Percentiles rank a stretch among this genome's conserved stretches.
phyloP scores from a whole-genome alignment of 2,329 filamentous ascomycete genomes.

The Colletotrichum melonis region DNA sequence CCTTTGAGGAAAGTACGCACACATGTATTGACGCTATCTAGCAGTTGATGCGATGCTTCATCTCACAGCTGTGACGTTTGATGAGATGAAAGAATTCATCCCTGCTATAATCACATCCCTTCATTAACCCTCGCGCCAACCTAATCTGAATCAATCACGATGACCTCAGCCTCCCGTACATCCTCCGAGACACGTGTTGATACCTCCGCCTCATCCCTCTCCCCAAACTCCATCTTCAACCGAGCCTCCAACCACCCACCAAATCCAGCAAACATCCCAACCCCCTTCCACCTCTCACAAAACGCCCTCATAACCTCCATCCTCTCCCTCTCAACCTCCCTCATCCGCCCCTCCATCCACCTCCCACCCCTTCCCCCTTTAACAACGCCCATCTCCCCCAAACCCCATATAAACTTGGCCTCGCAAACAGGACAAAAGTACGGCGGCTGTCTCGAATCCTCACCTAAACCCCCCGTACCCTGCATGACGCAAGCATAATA shows the following conservation, averaged over 20 bases:
- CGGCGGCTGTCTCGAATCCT: constrained; percentile 72
- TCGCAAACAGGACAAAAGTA: constrained; percentile 72
- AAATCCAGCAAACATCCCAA: constrained; percentile 59
- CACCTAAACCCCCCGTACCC: constrained; percentile 64
- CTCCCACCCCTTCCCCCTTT: constrained; percentile 39
- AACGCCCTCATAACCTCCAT: constrained; percentile 48
- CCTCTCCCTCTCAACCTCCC: constrained; percentile 9
- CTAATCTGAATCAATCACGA: background rate
- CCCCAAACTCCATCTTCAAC: background rate
- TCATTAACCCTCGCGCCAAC: rapidly evolving
- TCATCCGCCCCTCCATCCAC: constrained; percentile 4
- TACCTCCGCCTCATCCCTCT: background rate
- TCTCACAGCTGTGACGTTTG: no score
- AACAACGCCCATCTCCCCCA: constrained; percentile 41
- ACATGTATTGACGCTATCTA: no score
- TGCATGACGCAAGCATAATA: constrained; percentile 76
- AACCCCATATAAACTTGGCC: constrained; percentile 58
- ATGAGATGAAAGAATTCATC: no score
- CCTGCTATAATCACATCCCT: rapidly evolving
- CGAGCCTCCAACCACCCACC: constrained; percentile 52
- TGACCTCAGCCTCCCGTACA: background rate
- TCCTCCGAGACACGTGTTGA: background rate
- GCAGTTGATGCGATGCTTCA: no score
- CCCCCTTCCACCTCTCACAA: constrained; percentile 52
- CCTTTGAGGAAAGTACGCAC: no score